Conservation (phyloP, 2,329 filamentous ascomycete genomes). For the Aspergillus ustus region DNA sequence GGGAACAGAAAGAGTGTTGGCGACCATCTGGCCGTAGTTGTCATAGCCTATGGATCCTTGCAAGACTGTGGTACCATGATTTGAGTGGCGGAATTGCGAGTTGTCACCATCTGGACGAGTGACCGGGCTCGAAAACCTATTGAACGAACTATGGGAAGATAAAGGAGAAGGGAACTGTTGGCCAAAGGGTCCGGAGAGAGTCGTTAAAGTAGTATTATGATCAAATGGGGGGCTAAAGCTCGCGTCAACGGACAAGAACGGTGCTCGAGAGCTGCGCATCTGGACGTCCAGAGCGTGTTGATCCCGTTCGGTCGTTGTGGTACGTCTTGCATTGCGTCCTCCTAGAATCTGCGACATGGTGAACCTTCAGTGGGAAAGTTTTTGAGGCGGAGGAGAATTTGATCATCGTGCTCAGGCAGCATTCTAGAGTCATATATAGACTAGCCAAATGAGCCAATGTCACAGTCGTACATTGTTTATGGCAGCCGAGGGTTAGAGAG, state of each 20-base stretch:
- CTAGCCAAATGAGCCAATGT: neutral
- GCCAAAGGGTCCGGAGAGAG: neutral
- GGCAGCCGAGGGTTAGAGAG: neutral
- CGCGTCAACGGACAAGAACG: neutral
- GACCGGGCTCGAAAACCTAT: neutral
- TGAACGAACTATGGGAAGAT: neutral
- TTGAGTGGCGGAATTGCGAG: neutral
- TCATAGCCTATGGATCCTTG: neutral
- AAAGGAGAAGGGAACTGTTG: neutral
- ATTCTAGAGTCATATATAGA: neutral
- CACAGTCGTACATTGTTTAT: neutral
- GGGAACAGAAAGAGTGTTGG: neutral
- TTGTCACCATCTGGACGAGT: neutral
- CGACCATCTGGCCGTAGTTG: neutral
- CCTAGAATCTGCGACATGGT: neutral
- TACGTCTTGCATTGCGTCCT: neutral
- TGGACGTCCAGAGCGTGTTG: neutral
- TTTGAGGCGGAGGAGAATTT: neutral
- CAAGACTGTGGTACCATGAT: neutral
- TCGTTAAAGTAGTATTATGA: neutral
- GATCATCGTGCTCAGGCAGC: neutral
- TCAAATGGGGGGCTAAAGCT: neutral
- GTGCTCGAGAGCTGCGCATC: neutral
- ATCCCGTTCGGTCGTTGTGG: neutral
- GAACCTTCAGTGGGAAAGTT: neutral